phyloP scores from a whole-genome alignment of 2,329 filamentous ascomycete species.

The Botrytis medusae region DNA sequence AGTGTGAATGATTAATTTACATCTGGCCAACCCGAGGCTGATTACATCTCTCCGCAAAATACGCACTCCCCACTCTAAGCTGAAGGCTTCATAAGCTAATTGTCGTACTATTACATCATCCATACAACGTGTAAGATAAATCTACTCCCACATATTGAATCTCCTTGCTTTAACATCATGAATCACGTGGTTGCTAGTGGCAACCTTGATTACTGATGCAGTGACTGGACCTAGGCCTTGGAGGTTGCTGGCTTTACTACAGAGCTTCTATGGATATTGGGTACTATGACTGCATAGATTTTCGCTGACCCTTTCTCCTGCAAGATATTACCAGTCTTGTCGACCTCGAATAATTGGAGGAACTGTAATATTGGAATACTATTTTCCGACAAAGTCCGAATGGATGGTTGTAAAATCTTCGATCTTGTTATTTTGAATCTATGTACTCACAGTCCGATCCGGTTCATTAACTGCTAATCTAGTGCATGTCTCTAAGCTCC shows the following conservation, averaged over 20 bases:
- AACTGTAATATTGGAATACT: neutral
- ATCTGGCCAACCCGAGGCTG: neutral
- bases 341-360: neutral
- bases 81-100: neutral
- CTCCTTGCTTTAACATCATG: neutral
- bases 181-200: neutral
- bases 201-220: neutral
- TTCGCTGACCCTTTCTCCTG: neutral
- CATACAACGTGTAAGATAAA: neutral
- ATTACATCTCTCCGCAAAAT: neutral
- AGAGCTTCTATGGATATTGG: neutral
- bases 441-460: neutral
- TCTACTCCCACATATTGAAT: accelerated
- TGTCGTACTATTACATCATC: neutral
- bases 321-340: neutral
- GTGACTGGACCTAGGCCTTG: neutral
- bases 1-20: neutral
- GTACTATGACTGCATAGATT: neutral
- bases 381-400: neutral
- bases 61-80: neutral
- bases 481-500: neutral
- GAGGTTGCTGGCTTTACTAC: neutral
- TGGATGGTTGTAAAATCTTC: neutral
- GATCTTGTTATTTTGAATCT: neutral
- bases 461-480: neutral